A percentile compares a stretch with the other conserved stretches of the same genome.
These are phyloP conservation scores for Diplotaxis tenuifolia DNA, from an alignment of 345 rosid species.

Conservation along the genomic window DNA sequence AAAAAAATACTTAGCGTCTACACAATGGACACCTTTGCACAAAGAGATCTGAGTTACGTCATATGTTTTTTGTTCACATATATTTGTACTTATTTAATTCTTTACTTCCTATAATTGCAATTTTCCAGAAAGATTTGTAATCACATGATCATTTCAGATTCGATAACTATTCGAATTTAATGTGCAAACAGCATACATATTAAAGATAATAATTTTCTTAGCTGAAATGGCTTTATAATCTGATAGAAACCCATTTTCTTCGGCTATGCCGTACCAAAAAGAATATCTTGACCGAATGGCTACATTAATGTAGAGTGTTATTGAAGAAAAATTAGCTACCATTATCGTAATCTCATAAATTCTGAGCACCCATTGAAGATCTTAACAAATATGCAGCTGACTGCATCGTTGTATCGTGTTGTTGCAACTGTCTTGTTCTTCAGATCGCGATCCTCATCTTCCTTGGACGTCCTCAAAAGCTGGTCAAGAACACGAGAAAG, in stretches of 20 bases:
- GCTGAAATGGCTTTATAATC: not conserved
- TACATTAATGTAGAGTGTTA: constrained; percentile 26
- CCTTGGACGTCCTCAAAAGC: constrained; percentile 54
- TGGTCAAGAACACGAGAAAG: constrained; percentile 49
- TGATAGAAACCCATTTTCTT: constrained; percentile 20
- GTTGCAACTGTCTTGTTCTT: constrained; percentile 77
- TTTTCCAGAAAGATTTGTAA: constrained; percentile 6
- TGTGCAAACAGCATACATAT: not conserved
- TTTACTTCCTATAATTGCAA: constrained; percentile 1
- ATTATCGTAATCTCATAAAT: constrained; percentile 16
- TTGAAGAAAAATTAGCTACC: constrained; percentile 24
- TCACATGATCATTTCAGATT: constrained; percentile 31
- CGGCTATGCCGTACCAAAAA: constrained; percentile 32
- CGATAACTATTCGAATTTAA: constrained; percentile 3
- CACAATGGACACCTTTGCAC: constrained; percentile 15
- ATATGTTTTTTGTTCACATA: constrained; percentile 19
- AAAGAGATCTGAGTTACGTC: constrained; percentile 8
- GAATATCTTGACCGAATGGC: constrained; percentile 16
- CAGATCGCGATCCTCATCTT: constrained; percentile 58
- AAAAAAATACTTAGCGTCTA: constrained; percentile 29
- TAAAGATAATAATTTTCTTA: not conserved
- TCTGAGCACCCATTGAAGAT: constrained; percentile 59
- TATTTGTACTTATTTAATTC: not conserved
- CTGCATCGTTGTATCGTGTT: constrained; percentile 69
- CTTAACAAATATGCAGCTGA: constrained; percentile 64